Evolutionary conservation across 2,329 filamentous ascomycete species (phyloP).

Genomic region (Fusarium irregulare): DNA sequence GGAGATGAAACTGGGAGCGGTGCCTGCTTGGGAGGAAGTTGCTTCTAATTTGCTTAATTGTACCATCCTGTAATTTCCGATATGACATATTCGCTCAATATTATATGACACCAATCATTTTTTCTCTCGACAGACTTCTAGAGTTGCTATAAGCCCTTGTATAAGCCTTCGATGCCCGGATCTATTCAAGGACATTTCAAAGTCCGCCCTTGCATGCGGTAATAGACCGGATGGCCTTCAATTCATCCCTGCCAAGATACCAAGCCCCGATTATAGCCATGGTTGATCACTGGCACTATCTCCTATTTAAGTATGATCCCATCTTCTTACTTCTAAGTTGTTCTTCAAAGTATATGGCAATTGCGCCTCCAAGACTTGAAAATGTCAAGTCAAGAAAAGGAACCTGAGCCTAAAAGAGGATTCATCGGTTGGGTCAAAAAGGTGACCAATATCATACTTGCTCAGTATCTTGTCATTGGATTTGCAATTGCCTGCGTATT

Average conservation of each 20-base stretch:
- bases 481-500: conserved; percentile 66
- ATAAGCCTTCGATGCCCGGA: conserved; percentile 2
- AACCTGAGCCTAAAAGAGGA: conserved; percentile 9
- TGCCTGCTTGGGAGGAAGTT: conserved; percentile 16
- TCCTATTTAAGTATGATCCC: conserved; percentile 21
- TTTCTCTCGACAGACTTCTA: neutral
- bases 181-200: conserved; percentile 30
- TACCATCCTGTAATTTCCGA: conserved; percentile 32
- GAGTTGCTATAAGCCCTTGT: neutral
- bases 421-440: conserved; percentile 32
- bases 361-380: neutral
- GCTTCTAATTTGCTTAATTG: conserved; percentile 28
- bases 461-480: conserved; percentile 74
- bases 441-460: conserved; percentile 53
- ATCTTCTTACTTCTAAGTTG: neutral
- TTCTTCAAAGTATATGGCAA: conserved; percentile 10
- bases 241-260: conserved; percentile 17
- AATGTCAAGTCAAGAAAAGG: conserved; percentile 36
- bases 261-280: conserved; percentile 10
- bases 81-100: conserved; percentile 16
- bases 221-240: conserved; percentile 36
- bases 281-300: neutral
- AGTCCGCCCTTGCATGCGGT: conserved; percentile 34
- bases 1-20: conserved; percentile 19
- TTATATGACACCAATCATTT: conserved; percentile 1